Conservation (phyloP, 2,329 filamentous ascomycete species). For the Exophiala calicioides region DNA sequence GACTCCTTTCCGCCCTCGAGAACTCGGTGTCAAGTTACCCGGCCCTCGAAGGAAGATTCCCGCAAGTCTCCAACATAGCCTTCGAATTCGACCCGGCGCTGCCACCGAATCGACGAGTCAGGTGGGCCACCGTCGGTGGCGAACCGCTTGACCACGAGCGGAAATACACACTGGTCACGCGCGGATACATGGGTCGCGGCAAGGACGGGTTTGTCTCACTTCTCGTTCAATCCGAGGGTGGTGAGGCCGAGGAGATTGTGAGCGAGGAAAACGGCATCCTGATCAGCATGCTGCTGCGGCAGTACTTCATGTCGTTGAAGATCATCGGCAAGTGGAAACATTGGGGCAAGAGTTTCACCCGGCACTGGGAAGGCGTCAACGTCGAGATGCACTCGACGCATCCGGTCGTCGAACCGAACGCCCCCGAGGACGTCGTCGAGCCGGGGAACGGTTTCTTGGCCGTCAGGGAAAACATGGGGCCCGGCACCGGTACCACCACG, state of each 20-base stretch:
- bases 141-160: conserved; percentile 62
- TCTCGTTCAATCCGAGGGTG: conserved; percentile 74
- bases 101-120: conserved; percentile 63
- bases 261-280: conserved; percentile 84
- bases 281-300: conserved; percentile 80
- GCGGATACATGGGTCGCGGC: conserved; percentile 85
- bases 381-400: conserved; percentile 55
- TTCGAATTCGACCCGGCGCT: conserved; percentile 70
- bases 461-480: no score
- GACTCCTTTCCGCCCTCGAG: conserved; percentile 77
- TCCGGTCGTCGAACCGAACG: conserved; percentile 26
- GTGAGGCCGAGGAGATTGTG: conserved; percentile 73
- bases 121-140: conserved; percentile 62
- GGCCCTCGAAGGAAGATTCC: conserved; percentile 79
- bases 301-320: conserved; percentile 87
- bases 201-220: conserved; percentile 82
- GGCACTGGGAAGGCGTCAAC: conserved; percentile 69
- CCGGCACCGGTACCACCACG: conserved; percentile 26
- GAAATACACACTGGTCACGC: conserved; percentile 72
- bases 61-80: conserved; percentile 80
- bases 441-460: no score
- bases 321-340: conserved; percentile 78
- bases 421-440: no score
- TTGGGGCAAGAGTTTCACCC: conserved; percentile 62
- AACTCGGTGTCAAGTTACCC: conserved; percentile 80